Evolutionary conservation across 129 eudicot genomes (phyloP), one percentile per base, ranked within the genome.

Genomic region (Calendula officinalis): DNA sequence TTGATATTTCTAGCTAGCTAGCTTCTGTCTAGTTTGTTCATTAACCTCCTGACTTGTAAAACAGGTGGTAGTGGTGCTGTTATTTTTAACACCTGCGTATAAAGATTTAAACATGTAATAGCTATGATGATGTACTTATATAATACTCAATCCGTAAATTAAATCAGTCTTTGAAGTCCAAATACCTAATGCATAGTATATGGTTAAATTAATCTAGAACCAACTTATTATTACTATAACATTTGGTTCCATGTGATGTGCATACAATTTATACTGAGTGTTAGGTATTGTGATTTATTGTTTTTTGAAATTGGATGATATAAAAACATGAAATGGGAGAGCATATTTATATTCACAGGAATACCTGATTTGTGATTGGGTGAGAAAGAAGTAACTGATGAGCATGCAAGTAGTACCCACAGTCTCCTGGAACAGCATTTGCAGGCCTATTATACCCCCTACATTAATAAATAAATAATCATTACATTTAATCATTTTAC

Each of bases 361-460:
- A 70, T 70, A 88, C 99, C 99, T 88, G 83, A 73, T 81, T 54
- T 27, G 82, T 79, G 35, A 77, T 64, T 22, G 99, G 99, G 71
- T 92, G 99, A 54, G 73, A 48, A 42, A 92, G 83, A 44, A 69
- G 22, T 56, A 88, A 77, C 14, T 71, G 85, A 80, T 92, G 96
- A 13, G 99, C 91, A 70, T 92, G 99, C 89, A 92, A 82, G 71
- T 92, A 67, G 79, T 88, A 92, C 17, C 99, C 99, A 75, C 92
- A 88, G 73, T 92, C 99, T 60, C 99, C 99, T 10, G 99, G 99
- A 75, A 92, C 96, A 43, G 99, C 96, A 62, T 85, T 92, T 51
- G 64, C 72, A 64, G 99, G 99, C 72, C 82, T 90, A 55, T 75
- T 77, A 62, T 83, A 92, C 61, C 99, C 99, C 60, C 99, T 92